phyloP scores from a whole-genome alignment of 1,284 basidiomycete species.

The Pterula multifida region DNA sequence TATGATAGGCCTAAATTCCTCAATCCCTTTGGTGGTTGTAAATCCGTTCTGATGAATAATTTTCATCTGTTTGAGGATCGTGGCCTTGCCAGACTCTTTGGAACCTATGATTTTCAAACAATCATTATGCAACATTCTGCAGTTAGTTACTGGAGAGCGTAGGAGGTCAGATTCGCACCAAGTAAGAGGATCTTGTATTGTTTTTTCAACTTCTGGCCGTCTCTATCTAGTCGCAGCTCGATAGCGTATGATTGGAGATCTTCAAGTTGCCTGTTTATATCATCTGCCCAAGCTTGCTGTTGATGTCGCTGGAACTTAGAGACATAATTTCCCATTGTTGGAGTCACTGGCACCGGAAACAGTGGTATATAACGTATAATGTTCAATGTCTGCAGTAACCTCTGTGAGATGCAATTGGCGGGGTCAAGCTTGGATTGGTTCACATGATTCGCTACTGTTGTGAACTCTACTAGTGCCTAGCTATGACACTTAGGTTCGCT shows the following conservation, averaged over 20 bases:
- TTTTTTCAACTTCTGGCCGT: constrained; percentile 64
- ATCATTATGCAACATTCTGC: constrained; percentile 1
- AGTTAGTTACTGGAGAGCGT: background rate
- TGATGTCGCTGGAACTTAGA: constrained; percentile 43
- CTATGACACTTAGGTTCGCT: too few relatives aligned
- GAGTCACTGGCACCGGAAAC: too few relatives aligned
- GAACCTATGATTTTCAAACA: constrained; percentile 27
- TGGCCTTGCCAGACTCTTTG: constrained; percentile 84
- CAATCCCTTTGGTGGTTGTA: constrained; percentile 66
- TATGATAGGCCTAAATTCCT: constrained; percentile 70
- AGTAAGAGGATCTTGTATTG: constrained; percentile 93
- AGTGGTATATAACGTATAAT: too few relatives aligned
- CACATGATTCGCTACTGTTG: too few relatives aligned
- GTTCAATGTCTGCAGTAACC: too few relatives aligned
- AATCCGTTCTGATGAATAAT: constrained; percentile 97
- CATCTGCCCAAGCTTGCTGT: constrained; percentile 55
- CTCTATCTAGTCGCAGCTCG: too few relatives aligned
- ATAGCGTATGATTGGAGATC: too few relatives aligned
- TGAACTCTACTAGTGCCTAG: too few relatives aligned
- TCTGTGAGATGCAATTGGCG: too few relatives aligned
- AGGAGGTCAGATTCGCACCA: constrained; percentile 37
- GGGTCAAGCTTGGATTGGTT: too few relatives aligned
- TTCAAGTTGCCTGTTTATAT: constrained; percentile 63
- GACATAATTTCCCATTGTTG: constrained; percentile 66
- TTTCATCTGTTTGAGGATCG: constrained; percentile 99